Evolutionary conservation across 2,329 filamentous ascomycete species (phyloP).

Genomic region (Talaromyces rugulosus): DNA sequence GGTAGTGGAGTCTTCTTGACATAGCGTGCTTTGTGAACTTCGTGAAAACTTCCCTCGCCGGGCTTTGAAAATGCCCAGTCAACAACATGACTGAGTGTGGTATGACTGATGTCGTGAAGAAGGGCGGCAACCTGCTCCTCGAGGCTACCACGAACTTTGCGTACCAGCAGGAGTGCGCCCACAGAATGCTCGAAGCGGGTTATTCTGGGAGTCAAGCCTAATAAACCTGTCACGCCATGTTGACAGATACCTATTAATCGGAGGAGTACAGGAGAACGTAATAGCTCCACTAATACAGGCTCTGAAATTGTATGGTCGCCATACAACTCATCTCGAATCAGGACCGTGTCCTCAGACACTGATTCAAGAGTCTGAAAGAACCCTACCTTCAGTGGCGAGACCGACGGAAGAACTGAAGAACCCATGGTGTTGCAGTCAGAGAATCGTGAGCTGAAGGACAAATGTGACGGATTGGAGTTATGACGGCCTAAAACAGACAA

Average conservation of each 20-base stretch:
- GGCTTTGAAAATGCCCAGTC: conserved; percentile 35
- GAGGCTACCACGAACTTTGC: conserved; percentile 29
- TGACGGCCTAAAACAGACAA: no score
- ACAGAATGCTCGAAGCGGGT: conserved; percentile 40
- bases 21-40: conserved; percentile 37
- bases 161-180: conserved; percentile 37
- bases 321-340: conserved; percentile 34
- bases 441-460: no score
- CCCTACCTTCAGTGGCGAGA: conserved; percentile 1
- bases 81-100: conserved; percentile 38
- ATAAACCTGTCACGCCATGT: conserved; percentile 34
- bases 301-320: conserved; percentile 31
- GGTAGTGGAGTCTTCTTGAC: conserved; percentile 30
- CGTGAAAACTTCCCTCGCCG: conserved; percentile 37
- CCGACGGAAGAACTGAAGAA: not conserved
- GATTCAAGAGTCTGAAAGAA: conserved; percentile 18
- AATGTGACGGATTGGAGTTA: no score
- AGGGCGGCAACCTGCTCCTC: conserved; percentile 38
- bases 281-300: conserved; percentile 34
- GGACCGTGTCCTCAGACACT: conserved; percentile 13
- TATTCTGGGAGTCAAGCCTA: conserved; percentile 30
- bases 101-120: conserved; percentile 39
- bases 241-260: conserved; percentile 35
- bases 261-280: conserved; percentile 27
- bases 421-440: no score